These are phyloP conservation scores for Vanilla planifolia DNA, from an alignment of 106 monocot genomes.

Conservation along the genomic window DNA sequence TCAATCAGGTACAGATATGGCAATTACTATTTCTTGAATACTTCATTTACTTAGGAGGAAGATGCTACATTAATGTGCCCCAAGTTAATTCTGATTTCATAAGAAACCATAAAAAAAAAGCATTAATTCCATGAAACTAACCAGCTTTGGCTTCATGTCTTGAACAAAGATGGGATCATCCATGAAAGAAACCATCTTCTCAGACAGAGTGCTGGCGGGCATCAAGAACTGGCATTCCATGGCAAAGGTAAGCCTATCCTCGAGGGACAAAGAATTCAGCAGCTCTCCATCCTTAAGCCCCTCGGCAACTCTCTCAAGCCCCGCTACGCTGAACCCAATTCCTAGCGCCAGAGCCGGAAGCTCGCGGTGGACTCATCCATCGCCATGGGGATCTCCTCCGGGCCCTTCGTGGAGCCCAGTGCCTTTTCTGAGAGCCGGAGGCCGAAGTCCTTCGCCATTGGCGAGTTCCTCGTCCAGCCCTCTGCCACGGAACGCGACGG, in stretches of 20 bases:
- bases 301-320: background rate
- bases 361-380: background rate
- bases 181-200: slow-evolving; percentile 35
- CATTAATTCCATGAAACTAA: no score
- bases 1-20: slow-evolving; percentile 32
- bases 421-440: background rate
- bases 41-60: no score
- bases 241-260: slow-evolving; percentile 25
- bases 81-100: no score
- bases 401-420: background rate
- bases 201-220: slow-evolving; percentile 26
- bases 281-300: background rate
- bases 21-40: background rate
- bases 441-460: background rate
- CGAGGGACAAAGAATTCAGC: slow-evolving; percentile 11
- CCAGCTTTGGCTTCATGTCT: no score
- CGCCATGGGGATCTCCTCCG: background rate
- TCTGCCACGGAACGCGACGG: background rate
- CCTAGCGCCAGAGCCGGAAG: background rate
- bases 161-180: slow-evolving; percentile 45
- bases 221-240: slow-evolving; percentile 29
- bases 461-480: background rate
- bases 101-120: no score
- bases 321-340: background rate
- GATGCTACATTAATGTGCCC: no score